Evolutionary conservation across 305 asterid species (phyloP).

Genomic region (Ajuga reptans): DNA sequence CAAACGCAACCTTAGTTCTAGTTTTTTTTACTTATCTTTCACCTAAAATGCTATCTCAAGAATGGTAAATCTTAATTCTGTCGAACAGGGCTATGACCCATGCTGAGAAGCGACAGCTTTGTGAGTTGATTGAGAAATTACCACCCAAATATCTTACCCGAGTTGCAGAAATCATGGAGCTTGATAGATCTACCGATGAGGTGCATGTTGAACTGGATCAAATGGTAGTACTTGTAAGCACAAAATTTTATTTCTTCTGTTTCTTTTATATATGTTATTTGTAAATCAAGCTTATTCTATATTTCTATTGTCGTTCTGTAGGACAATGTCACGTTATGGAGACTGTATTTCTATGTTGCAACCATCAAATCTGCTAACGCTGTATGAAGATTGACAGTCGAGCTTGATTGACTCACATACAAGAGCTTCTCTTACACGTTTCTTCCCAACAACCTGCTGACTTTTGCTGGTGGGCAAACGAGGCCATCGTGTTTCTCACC

Average conservation of each 20-base stretch:
- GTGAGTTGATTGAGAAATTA: conserved; percentile 39
- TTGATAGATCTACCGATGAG: conserved; percentile 25
- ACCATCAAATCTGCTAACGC: conserved; percentile 28
- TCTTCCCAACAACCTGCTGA: too few species aligned
- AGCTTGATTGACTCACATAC: neutral
- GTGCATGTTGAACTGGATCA: conserved; percentile 45
- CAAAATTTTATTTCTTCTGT: neutral
- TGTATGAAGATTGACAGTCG: conserved; percentile 2
- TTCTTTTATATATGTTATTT: neutral
- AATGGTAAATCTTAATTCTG: neutral
- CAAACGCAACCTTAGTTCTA: too few species aligned
- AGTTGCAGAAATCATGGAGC: conserved; percentile 48
- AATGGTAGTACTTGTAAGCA: conserved; percentile 34
- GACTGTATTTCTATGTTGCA: conserved; percentile 47
- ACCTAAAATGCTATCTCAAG: neutral
- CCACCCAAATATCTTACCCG: conserved; percentile 48
- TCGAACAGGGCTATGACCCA: conserved; percentile 58
- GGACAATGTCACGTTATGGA: conserved; percentile 64
- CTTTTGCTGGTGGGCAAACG: neutral
- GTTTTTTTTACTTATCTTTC: neutral
- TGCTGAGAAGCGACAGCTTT: conserved; percentile 54
- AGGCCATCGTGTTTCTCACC: neutral
- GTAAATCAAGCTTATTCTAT: neutral
- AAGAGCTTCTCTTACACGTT: neutral
- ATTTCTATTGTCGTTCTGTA: conserved; percentile 20